Evolutionary conservation across 208 protist species (phyloP).

Genomic region (Leishmania amazonensis): DNA sequence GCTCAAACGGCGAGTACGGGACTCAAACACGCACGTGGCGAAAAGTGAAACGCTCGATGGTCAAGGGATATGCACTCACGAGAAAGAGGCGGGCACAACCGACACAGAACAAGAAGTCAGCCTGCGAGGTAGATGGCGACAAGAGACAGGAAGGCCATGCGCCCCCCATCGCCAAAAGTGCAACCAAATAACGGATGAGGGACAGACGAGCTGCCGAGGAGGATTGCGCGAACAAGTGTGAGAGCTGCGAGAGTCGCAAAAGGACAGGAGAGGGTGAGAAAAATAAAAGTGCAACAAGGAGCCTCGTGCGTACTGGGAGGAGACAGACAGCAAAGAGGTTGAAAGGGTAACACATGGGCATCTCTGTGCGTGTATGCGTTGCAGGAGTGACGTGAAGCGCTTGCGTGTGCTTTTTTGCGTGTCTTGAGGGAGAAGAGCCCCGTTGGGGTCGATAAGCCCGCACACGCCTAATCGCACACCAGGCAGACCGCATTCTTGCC

Average conservation of each 20-base stretch:
- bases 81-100: background rate
- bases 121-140: background rate
- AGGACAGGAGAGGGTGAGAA: background rate
- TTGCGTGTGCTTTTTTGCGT: background rate
- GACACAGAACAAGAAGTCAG: background rate
- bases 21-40: background rate
- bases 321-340: background rate
- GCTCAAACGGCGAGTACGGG: background rate
- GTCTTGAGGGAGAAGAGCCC: background rate
- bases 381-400: background rate
- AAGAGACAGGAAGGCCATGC: background rate
- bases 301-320: background rate
- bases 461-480: background rate
- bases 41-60: background rate
- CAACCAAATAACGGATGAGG: background rate
- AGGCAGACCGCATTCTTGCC: constrained; percentile 31
- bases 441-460: background rate
- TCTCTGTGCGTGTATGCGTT: background rate
- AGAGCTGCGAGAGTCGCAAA: background rate
- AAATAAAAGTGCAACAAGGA: background rate
- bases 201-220: background rate
- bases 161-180: background rate
- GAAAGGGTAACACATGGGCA: constrained; percentile 7
- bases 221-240: background rate
- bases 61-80: background rate